Evolutionary conservation across 2,329 filamentous ascomycete genomes (phyloP).

Genomic region (Fusarium graminum): DNA sequence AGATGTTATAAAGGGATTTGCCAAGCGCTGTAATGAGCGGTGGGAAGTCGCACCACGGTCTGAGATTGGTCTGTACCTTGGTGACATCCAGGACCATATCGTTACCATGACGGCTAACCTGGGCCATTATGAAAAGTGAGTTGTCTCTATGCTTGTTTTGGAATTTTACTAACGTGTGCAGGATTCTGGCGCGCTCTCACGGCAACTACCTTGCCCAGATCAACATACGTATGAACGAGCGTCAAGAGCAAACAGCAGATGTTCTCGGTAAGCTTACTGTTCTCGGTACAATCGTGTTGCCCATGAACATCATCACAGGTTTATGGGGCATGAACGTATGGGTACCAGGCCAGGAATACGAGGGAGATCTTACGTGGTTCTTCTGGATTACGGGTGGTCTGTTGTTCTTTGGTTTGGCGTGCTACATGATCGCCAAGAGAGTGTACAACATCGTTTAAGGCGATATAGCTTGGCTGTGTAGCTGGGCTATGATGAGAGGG

Average conservation of each 20-base stretch:
- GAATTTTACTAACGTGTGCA: constrained; percentile 53
- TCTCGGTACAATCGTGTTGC: constrained; percentile 94
- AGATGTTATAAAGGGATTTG: constrained; percentile 98
- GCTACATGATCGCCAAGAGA: constrained; percentile 85
- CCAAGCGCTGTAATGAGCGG: constrained; percentile 97
- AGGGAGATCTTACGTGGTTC: constrained; percentile 82
- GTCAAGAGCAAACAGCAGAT: constrained; percentile 94
- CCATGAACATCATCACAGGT: constrained; percentile 99
- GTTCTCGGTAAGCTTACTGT: constrained; percentile 96
- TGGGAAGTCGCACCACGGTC: constrained; percentile 96
- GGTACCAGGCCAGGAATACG: constrained; percentile 90
- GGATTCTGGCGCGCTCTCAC: constrained; percentile 90
- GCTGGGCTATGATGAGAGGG: neutral
- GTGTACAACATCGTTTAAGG: constrained; percentile 81
- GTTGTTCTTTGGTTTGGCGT: constrained; percentile 81
- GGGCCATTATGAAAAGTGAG: constrained; percentile 94
- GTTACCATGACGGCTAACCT: constrained; percentile 98
- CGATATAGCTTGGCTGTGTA: neutral
- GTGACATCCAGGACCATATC: constrained; percentile 99
- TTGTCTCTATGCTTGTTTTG: constrained; percentile 32
- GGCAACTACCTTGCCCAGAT: constrained; percentile 99
- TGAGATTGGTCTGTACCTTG: constrained; percentile 96
- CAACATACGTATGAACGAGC: constrained; percentile 98
- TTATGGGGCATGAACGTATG: constrained; percentile 99
- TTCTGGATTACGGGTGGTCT: constrained; percentile 80